A percentile compares a stretch with the other conserved stretches of the same genome.
phyloP scores from a whole-genome alignment of 768 basidiomycete species.

The Rhizopogon roseolus region DNA sequence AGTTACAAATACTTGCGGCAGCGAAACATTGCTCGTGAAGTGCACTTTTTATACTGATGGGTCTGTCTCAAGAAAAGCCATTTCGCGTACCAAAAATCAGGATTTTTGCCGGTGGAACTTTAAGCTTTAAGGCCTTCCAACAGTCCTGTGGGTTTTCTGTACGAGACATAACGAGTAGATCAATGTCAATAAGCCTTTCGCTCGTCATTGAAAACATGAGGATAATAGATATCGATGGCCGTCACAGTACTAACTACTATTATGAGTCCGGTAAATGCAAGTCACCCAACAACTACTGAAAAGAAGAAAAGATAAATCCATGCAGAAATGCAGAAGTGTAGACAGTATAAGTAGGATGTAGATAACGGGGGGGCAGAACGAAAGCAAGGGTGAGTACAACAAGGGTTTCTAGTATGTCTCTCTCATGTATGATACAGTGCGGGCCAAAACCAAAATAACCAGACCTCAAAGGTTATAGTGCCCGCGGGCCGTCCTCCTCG shows the following conservation, averaged over 20 bases:
- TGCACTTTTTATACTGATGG: too few species aligned
- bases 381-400: constrained; percentile 9
- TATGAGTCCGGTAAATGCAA: constrained; percentile 1
- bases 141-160: too few species aligned
- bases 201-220: not conserved
- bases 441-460: not conserved
- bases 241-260: not conserved
- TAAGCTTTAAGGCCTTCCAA: too few species aligned
- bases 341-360: not conserved
- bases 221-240: not conserved
- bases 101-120: too few species aligned
- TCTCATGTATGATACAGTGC: constrained; percentile 12
- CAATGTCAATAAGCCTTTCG: not conserved
- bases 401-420: not conserved
- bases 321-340: not conserved
- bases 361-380: not conserved
- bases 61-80: too few species aligned
- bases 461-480: constrained; percentile 17
- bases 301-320: not conserved
- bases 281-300: not conserved
- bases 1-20: too few species aligned
- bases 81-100: too few species aligned
- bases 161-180: too few species aligned
- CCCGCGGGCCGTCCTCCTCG: constrained; percentile 9
- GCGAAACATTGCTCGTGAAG: too few species aligned